Conservation (phyloP, 2,329 filamentous ascomycete genomes). For the Sporothrix globosa region DNA sequence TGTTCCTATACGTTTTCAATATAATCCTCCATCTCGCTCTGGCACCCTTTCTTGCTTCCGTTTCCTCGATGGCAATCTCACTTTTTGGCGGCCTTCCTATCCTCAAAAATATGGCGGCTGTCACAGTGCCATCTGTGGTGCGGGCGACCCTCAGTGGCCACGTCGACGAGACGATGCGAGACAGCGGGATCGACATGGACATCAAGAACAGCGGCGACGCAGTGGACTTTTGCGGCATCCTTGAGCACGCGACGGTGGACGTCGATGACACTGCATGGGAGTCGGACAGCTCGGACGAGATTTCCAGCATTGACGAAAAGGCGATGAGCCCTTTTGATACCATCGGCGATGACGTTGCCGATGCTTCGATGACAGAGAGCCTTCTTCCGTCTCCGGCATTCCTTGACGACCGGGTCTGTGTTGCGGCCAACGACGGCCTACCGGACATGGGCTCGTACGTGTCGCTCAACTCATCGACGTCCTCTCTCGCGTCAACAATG, state of each 20-base stretch:
- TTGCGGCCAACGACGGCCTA: neutral
- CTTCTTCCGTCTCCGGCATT: neutral
- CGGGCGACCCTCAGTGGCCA: neutral
- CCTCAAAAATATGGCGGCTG: neutral
- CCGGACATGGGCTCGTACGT: neutral
- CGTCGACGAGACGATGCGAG: neutral
- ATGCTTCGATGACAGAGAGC: neutral
- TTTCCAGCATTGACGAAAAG: neutral
- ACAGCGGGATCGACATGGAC: neutral
- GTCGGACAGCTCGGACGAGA: neutral
- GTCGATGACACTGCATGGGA: neutral
- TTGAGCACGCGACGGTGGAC: constrained; percentile 5
- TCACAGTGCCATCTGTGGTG: neutral
- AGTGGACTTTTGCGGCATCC: neutral
- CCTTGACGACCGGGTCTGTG: neutral
- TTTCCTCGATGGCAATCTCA: neutral
- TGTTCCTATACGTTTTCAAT: neutral
- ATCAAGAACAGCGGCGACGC: neutral
- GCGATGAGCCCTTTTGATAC: neutral
- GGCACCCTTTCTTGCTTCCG: neutral
- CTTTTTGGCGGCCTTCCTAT: too few relatives aligned
- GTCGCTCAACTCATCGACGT: constrained; percentile 1
- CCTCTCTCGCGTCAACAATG: neutral
- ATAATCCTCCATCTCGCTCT: too few relatives aligned
- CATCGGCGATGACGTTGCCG: neutral